Evolutionary conservation across 2,329 filamentous ascomycete species (phyloP).

Genomic region (Proliferodiscus dingleyae): DNA sequence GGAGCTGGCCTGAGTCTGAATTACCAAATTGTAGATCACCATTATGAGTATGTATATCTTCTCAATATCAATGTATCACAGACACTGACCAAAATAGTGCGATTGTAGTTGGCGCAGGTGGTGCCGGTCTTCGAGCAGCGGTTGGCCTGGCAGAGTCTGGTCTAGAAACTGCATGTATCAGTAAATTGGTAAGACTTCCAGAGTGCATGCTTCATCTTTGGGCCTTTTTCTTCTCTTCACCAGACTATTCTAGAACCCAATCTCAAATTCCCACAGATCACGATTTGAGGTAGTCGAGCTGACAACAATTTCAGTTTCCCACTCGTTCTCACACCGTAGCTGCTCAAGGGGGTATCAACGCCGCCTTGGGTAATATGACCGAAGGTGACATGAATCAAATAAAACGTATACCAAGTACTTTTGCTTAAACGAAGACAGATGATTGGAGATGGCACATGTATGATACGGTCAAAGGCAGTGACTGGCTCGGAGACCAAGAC

Average conservation of each 20-base stretch:
- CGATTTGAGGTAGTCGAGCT: background rate
- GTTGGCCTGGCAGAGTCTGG: conserved; percentile 60
- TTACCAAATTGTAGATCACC: conserved; percentile 21
- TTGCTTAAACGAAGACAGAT: conserved; percentile 43
- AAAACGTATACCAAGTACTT: background rate
- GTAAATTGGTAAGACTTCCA: conserved; percentile 41
- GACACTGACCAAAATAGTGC: conserved; percentile 10
- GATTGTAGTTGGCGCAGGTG: conserved; percentile 48
- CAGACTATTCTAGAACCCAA: background rate
- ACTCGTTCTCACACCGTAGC: conserved; percentile 62
- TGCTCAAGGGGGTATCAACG: conserved; percentile 62
- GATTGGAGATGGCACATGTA: conserved; percentile 59
- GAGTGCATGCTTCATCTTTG: background rate
- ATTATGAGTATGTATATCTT: conserved; percentile 19
- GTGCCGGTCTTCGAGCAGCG: conserved; percentile 58
- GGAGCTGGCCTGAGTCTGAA: conserved; percentile 3
- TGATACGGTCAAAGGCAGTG: conserved; percentile 53
- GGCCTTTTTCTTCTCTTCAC: background rate
- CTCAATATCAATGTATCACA: background rate
- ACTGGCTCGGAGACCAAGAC: conserved; percentile 56
- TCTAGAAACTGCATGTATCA: conserved; percentile 60
- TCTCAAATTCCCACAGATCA: background rate
- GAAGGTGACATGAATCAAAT: conserved; percentile 32
- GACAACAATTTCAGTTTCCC: conserved; percentile 39
- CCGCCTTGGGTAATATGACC: conserved; percentile 41